These are phyloP conservation scores for Pythium chondricola DNA, from an alignment of 352 stramenopile species.

Conservation along the genomic window DNA sequence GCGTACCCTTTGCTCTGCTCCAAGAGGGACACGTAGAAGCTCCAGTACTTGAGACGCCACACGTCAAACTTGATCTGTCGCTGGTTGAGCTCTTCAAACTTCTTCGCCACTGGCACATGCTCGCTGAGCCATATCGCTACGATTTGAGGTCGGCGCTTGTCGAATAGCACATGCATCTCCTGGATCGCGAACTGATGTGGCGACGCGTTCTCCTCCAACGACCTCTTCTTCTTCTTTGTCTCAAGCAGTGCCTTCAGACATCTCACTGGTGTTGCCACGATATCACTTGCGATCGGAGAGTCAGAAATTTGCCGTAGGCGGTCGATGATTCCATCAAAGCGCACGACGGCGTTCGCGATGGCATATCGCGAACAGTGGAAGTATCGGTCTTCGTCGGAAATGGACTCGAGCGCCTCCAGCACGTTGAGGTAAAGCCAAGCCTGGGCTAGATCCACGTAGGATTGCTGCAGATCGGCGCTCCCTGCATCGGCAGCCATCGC, in stretches of 20 bases:
- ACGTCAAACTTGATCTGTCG: constrained; percentile 75
- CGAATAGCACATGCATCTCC: constrained; percentile 26
- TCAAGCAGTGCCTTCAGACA: constrained; percentile 3
- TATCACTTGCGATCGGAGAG: background rate
- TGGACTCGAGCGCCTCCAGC: constrained; percentile 63
- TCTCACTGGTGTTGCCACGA: background rate
- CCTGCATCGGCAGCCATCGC: background rate
- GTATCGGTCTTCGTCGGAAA: constrained; percentile 74
- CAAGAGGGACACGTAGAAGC: constrained; percentile 53
- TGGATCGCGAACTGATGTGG: constrained; percentile 17
- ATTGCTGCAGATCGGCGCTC: background rate
- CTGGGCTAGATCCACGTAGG: constrained; percentile 19
- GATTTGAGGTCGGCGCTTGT: constrained; percentile 28
- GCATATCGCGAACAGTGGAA: constrained; percentile 69
- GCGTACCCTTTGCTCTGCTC: constrained; percentile 45
- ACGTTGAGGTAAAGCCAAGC: constrained; percentile 57
- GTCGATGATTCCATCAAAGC: constrained; percentile 30
- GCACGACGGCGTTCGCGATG: constrained; percentile 51
- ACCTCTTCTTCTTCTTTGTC: constrained; percentile 14
- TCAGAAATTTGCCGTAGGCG: background rate
- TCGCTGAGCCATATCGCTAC: constrained; percentile 68
- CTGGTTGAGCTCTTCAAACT: constrained; percentile 79
- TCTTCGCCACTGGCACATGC: constrained; percentile 59
- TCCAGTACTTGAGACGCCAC: constrained; percentile 73
- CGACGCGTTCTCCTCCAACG: background rate